Evolutionary conservation across 106 monocot species (phyloP).

Genomic region (Posidonia australis): DNA sequence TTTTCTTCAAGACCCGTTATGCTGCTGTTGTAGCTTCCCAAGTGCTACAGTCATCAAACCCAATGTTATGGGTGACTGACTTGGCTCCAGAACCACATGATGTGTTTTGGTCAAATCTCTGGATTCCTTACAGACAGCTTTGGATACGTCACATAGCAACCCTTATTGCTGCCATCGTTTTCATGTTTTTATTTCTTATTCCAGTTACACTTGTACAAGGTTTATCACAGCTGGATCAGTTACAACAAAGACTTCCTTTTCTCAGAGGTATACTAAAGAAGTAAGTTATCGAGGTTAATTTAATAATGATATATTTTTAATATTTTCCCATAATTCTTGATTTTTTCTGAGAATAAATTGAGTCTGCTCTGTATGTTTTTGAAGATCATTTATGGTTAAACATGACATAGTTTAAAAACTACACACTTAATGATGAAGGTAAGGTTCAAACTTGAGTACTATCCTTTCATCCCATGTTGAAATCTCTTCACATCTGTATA

Average conservation of each 20-base stretch:
- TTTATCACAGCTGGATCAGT: slow-evolving; percentile 59
- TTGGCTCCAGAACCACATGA: slow-evolving; percentile 88
- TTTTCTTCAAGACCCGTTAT: slow-evolving; percentile 87
- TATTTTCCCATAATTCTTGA: background rate
- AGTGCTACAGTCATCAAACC: slow-evolving; percentile 89
- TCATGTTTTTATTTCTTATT: slow-evolving; percentile 69
- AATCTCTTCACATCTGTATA: too few species aligned
- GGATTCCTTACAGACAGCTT: slow-evolving; percentile 77
- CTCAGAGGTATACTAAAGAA: slow-evolving; percentile 59
- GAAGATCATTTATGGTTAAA: too few species aligned
- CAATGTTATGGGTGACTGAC: slow-evolving; percentile 83
- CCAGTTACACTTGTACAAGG: slow-evolving; percentile 91
- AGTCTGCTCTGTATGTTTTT: too few species aligned
- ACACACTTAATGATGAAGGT: too few species aligned
- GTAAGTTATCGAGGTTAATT: slow-evolving; percentile 28
- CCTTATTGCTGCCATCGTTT: slow-evolving; percentile 58
- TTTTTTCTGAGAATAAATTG: too few species aligned
- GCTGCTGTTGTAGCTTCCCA: slow-evolving; percentile 70
- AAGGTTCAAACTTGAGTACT: too few species aligned
- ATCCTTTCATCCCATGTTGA: too few species aligned
- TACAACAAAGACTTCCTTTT: slow-evolving; percentile 71
- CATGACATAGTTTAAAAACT: too few species aligned
- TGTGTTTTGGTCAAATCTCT: slow-evolving; percentile 96
- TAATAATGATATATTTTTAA: background rate
- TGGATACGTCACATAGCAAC: slow-evolving; percentile 83